phyloP scores from a whole-genome alignment of 768 basidiomycete species.

The Mycena indigotica region DNA sequence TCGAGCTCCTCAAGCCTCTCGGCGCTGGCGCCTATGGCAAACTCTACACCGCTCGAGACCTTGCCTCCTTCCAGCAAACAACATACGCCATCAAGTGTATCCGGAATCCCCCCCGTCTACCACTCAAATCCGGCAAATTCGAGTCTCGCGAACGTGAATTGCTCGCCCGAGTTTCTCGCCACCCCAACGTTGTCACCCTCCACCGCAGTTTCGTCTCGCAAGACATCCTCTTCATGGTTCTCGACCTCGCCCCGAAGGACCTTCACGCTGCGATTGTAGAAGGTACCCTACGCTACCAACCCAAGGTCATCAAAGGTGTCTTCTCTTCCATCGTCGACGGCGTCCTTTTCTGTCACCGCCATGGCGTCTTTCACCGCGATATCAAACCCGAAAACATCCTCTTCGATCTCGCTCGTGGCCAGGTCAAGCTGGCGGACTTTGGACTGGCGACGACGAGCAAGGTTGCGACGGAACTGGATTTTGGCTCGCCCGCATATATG shows the following conservation, averaged over 20 bases:
- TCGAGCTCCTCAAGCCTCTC: background rate
- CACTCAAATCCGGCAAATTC: background rate
- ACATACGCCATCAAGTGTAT: constrained; percentile 12
- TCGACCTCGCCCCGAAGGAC: constrained; percentile 43
- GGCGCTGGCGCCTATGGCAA: constrained; percentile 72
- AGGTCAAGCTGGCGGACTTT: constrained; percentile 55
- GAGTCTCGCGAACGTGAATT: background rate
- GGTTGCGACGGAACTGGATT: constrained; percentile 13
- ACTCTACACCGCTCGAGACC: constrained; percentile 79
- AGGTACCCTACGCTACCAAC: constrained; percentile 43
- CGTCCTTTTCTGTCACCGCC: constrained; percentile 52
- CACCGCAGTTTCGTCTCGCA: constrained; percentile 48
- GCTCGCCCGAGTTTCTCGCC: background rate
- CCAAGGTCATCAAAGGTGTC: constrained; percentile 47
- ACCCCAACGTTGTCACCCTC: constrained; percentile 44
- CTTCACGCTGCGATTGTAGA: constrained; percentile 50
- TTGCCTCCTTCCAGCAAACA: constrained; percentile 22
- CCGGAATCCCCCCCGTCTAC: background rate
- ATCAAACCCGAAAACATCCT: constrained; percentile 64
- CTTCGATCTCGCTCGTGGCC: constrained; percentile 36
- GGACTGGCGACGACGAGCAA: constrained; percentile 42
- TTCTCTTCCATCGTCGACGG: constrained; percentile 59
- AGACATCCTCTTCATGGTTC: constrained; percentile 49
- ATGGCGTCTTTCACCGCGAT: constrained; percentile 57
- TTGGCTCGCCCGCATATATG: background rate